phyloP scores from a whole-genome alignment of 75 land plant genomes.

The Pinus taeda region DNA sequence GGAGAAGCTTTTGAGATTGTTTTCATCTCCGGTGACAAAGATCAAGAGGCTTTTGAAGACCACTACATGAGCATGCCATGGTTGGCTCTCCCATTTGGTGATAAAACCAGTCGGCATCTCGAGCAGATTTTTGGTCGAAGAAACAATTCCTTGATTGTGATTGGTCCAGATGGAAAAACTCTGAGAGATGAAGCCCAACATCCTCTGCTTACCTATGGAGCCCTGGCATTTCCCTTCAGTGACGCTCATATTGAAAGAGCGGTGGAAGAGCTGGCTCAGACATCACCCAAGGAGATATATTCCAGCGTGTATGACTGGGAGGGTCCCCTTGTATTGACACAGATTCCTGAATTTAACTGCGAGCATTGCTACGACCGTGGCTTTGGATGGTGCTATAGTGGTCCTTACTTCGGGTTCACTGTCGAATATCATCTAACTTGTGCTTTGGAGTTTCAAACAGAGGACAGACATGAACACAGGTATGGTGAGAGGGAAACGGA shows the following conservation, averaged over 20 bases:
- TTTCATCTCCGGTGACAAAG: slow-evolving; percentile 39
- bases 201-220: slow-evolving; percentile 23
- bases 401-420: slow-evolving; percentile 30
- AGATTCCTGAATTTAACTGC: slow-evolving; percentile 23
- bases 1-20: slow-evolving; percentile 29
- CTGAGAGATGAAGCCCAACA: slow-evolving; percentile 22
- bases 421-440: slow-evolving; percentile 37
- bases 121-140: slow-evolving; percentile 25
- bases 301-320: slow-evolving; percentile 4
- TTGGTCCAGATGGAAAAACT: background rate
- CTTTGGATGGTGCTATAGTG: slow-evolving; percentile 24
- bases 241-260: slow-evolving; percentile 12
- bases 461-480: background rate
- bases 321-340: slow-evolving; percentile 27
- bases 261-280: slow-evolving; percentile 18
- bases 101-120: slow-evolving; percentile 28
- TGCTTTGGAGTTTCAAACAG: background rate
- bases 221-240: slow-evolving; percentile 41
- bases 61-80: slow-evolving; percentile 39
- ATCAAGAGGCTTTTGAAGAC: slow-evolving; percentile 24
- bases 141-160: slow-evolving; percentile 28
- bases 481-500: background rate
- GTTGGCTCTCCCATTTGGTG: slow-evolving; percentile 42
- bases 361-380: slow-evolving; percentile 20
- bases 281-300: slow-evolving; percentile 19